Evolutionary conservation across 208 protist genomes (phyloP).

Genomic region (Acanthamoeba divionensis): DNA sequence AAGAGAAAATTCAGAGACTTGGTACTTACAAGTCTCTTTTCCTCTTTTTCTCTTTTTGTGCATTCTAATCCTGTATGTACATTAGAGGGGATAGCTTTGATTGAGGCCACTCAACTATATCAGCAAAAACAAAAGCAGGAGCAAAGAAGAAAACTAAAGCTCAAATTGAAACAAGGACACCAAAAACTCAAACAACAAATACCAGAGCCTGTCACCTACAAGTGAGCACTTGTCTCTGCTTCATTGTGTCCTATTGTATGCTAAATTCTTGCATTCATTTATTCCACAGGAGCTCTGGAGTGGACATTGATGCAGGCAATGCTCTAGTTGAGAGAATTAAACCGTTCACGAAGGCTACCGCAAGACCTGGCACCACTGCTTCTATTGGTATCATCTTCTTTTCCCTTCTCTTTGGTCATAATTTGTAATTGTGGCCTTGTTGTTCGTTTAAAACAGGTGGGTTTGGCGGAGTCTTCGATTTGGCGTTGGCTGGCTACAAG

Average conservation of each 20-base stretch:
- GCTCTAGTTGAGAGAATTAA: conserved; percentile 77
- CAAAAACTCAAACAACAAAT: not conserved
- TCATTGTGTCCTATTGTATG: no score
- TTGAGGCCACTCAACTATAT: conserved; percentile 47
- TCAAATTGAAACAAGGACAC: not conserved
- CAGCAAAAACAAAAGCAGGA: not conserved
- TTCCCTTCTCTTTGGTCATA: not conserved
- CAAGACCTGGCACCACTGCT: not conserved
- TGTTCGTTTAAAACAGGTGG: conserved; percentile 13
- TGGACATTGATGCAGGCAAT: conserved; percentile 79
- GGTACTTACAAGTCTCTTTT: not conserved
- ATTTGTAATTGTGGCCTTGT: not conserved
- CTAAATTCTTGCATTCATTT: no score
- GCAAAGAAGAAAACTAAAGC: no score
- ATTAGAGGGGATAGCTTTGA: conserved; percentile 48
- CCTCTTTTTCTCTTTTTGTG: not conserved
- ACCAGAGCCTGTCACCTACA: no score
- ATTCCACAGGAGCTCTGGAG: conserved; percentile 75
- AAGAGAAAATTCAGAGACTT: conserved; percentile 57
- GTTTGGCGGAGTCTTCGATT: conserved; percentile 81
- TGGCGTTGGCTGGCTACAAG: conserved; percentile 67
- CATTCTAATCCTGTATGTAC: not conserved
- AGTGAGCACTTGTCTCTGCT: no score
- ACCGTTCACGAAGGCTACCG: conserved; percentile 71
- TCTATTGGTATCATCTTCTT: not conserved